Base-by-base conservation (phyloP, 768 basidiomycete species). In the Tubosaeta sp. region DNA sequence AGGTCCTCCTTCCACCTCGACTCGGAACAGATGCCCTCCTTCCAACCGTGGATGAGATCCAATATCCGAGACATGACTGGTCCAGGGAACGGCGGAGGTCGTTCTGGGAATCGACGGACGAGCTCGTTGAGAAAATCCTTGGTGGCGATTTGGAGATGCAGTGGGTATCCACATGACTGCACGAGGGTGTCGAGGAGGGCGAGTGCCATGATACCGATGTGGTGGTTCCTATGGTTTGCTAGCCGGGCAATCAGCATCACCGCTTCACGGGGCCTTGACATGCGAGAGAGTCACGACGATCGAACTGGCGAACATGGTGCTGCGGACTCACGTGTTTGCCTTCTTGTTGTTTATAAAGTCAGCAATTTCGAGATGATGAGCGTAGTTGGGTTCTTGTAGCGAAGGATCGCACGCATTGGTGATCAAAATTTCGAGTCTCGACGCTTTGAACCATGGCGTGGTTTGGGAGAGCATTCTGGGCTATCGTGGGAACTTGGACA, bases 71-170 rank as follows among this genome's bases (percentile, higher is more conserved):
- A 83, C 95, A 98, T 99, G 60, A 97, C 91, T 19, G 92, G 87
- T 3, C 91, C 90, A 0, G 92, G 91, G 67, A 95, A 93, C 1
- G 92, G 89, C 1, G 97, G 95, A 3, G 97, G 97, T 42, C 95
- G 84, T 72, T 99, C 97, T 6, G 97, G 97, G 68, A 99, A 98
- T 59, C 95, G 84, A 45, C 95, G 85, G 25, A 99, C 97, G 66
- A 99, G 86, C 67, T 98, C 97, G 71, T 99, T 99, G 16, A 98
- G 77, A 66, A 97, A 99, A 64, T 98, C 97, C 65, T 99, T 98
- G 38, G 95, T 98, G 16, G 88, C 78, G 61, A 98, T 89, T 69
- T 99, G 97, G 22, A 99, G 85, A 67, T 98, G 97, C 52, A 99
- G 88, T 0, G 95, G 86, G 72, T 99, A 99, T 68, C 97, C 97